Evolutionary conservation across 116 monocot genomes (phyloP).

Genomic region (Dioscorea cayenensis): DNA sequence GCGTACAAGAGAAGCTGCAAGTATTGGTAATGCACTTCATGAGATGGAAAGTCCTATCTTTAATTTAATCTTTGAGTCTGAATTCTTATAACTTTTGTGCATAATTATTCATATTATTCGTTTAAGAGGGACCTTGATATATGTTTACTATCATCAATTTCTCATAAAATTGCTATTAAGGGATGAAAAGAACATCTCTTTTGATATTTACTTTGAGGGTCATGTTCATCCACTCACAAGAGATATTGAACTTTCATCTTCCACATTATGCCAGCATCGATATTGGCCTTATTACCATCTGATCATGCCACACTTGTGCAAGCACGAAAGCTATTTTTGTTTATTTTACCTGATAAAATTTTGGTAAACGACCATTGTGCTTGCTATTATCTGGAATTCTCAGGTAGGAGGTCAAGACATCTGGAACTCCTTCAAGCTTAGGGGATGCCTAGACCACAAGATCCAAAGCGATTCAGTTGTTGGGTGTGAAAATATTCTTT

Average conservation of each 20-base stretch:
- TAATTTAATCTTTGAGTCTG: not conserved
- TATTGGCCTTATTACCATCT: not conserved
- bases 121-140: not conserved
- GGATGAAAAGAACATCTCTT: too few relatives aligned
- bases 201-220: too few relatives aligned
- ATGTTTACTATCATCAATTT: not conserved
- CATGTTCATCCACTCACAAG: not conserved
- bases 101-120: not conserved
- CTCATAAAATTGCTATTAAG: not conserved
- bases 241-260: not conserved
- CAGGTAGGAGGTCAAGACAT: constrained; percentile 54
- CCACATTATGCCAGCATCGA: not conserved
- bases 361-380: not conserved
- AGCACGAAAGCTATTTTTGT: not conserved
- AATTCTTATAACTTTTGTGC: not conserved
- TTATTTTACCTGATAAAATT: not conserved
- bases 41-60: not conserved
- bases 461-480: constrained; percentile 79
- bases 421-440: constrained; percentile 38
- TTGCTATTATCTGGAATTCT: not conserved
- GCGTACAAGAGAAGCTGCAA: constrained; percentile 42
- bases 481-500: constrained; percentile 49
- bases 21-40: constrained; percentile 33
- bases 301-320: not conserved
- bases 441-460: constrained; percentile 61